Conservation (phyloP, 306 rosid genomes). For the Pyrus bretschneideri region DNA sequence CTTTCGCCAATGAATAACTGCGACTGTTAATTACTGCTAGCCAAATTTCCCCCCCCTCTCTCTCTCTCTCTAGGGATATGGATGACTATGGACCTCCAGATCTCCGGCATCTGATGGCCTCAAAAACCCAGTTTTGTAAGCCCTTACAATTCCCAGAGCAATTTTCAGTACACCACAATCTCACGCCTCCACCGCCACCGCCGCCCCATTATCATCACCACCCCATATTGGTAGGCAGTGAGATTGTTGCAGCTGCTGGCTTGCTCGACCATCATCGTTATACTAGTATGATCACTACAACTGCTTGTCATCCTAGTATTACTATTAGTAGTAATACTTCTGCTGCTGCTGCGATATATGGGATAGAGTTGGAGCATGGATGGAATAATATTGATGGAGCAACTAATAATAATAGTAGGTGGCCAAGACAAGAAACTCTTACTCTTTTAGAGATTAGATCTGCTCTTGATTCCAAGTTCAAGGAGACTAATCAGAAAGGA, state of each 20-base stretch:
- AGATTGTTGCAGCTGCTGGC: background rate
- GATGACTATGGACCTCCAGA: constrained; percentile 31
- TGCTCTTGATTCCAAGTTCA: constrained; percentile 73
- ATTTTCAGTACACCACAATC: constrained; percentile 14
- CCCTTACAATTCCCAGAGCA: constrained; percentile 18
- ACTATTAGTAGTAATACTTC: background rate
- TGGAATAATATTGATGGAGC: constrained; percentile 26
- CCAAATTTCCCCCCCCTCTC: background rate
- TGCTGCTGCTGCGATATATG: background rate
- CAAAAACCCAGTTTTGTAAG: constrained; percentile 25
- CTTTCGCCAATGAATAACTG: background rate
- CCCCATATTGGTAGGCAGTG: background rate
- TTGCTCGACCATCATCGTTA: background rate
- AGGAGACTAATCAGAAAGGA: constrained; percentile 68
- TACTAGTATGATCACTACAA: background rate
- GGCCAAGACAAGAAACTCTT: constrained; percentile 87
- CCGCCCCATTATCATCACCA: background rate
- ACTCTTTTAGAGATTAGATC: constrained; percentile 86
- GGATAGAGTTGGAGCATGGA: background rate
- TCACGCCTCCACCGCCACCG: background rate
- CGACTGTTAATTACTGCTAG: background rate
- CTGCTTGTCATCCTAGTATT: background rate
- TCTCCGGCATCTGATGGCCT: constrained; percentile 47
- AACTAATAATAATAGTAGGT: constrained; percentile 31
- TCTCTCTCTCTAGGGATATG: background rate